These are phyloP conservation scores for Metarhizium robertsii DNA, from an alignment of 2,329 filamentous ascomycete genomes.

Conservation along the genomic window DNA sequence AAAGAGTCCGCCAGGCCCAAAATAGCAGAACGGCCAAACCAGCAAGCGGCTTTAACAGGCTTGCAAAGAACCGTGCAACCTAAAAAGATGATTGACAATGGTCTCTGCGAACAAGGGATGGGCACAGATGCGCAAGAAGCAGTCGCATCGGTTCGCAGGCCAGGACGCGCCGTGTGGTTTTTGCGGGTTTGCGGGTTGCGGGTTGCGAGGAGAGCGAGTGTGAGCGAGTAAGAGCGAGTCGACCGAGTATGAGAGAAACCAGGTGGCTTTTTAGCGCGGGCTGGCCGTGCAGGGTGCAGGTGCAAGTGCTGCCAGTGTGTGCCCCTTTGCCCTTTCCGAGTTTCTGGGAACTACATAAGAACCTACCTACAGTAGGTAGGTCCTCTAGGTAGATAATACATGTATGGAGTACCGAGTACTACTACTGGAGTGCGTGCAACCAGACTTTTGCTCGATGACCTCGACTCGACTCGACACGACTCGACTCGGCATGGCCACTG, in stretches of 20 bases:
- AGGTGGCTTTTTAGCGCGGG: neutral
- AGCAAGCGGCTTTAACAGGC: neutral
- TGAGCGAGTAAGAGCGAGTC: neutral
- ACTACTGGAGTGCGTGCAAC: no score
- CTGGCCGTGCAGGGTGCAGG: neutral
- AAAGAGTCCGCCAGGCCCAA: neutral
- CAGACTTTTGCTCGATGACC: no score
- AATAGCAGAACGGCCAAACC: neutral
- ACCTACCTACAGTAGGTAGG: no score
- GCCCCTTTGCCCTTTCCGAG: neutral
- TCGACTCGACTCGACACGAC: neutral
- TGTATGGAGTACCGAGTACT: no score
- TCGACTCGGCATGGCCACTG: no score
- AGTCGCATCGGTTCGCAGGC: constrained; percentile 4
- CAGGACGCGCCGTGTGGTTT: constrained; percentile 3
- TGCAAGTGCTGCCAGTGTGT: neutral
- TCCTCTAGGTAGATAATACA: no score
- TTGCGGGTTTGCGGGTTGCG: neutral
- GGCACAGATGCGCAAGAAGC: constrained; percentile 4
- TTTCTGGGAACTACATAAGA: neutral
- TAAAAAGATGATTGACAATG: neutral
- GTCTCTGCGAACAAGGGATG: neutral
- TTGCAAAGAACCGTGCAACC: neutral
- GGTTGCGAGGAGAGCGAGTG: neutral
- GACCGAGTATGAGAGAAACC: neutral